A percentile compares a stretch with the other conserved stretches of the same genome.
Evolutionary conservation across 352 stramenopile species (phyloP).

Genomic region (Globisporangium spinosum): DNA sequence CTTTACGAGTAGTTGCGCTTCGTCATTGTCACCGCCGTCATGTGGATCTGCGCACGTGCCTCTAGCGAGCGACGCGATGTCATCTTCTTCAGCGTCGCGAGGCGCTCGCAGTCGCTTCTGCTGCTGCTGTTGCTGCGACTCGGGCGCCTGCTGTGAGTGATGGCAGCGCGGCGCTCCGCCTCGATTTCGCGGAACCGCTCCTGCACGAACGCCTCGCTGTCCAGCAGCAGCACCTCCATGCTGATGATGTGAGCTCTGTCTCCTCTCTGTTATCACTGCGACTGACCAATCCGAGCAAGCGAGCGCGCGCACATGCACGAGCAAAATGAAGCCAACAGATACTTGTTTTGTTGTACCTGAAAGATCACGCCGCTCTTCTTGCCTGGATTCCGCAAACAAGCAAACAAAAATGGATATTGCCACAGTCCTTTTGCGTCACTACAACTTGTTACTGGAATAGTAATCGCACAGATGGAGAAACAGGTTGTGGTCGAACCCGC

Average conservation of each 20-base stretch:
- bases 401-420: too few species aligned
- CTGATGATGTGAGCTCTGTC: not conserved
- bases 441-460: too few species aligned
- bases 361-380: too few species aligned
- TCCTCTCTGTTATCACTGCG: too few species aligned
- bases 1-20: not conserved
- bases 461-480: too few species aligned
- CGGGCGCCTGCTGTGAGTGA: not conserved
- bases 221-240: conserved; percentile 63
- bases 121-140: not conserved
- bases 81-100: not conserved
- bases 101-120: too few species aligned
- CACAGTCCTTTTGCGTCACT: too few species aligned
- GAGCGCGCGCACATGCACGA: too few species aligned
- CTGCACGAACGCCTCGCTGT: conserved; percentile 40
- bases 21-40: not conserved
- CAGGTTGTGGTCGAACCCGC: not conserved
- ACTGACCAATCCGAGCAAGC: too few species aligned
- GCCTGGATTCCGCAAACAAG: too few species aligned
- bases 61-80: not conserved
- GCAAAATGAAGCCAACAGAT: too few species aligned
- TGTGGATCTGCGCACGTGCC: not conserved
- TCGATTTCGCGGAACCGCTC: conserved; percentile 45
- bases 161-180: conserved; percentile 9
- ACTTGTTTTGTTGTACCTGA: too few species aligned